Conservation (phyloP, 176 grass and related monocot species). For the Ensete ventricosum region DNA sequence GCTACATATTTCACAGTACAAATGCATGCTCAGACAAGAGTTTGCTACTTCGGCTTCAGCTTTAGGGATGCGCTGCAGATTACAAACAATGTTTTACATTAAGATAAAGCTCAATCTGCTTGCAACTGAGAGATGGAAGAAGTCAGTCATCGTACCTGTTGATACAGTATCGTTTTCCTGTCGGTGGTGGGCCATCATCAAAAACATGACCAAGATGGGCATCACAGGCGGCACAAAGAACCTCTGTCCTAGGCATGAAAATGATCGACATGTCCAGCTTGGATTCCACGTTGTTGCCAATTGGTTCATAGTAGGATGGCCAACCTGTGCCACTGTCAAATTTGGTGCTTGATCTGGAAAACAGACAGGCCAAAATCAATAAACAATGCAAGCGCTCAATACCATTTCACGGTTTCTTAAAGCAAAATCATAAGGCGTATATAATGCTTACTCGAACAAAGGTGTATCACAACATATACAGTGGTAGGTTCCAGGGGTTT, state of each 20-base stretch:
- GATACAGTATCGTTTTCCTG: conserved; percentile 70
- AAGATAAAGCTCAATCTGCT: too few relatives aligned
- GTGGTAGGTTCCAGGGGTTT: conserved; percentile 51
- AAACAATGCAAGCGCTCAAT: not conserved
- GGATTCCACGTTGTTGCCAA: conserved; percentile 55
- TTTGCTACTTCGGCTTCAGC: too few relatives aligned
- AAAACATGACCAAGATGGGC: conserved; percentile 84
- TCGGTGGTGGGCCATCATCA: conserved; percentile 62
- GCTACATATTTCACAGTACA: too few relatives aligned
- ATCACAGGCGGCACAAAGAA: conserved; percentile 51
- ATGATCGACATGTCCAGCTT: conserved; percentile 78
- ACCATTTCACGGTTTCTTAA: not conserved
- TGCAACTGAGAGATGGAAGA: not conserved
- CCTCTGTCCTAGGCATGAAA: conserved; percentile 79
- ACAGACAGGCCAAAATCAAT: conserved; percentile 3
- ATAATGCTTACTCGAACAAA: conserved; percentile 60
- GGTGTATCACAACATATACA: conserved; percentile 74
- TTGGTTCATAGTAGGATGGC: conserved; percentile 72
- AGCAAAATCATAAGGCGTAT: not conserved
- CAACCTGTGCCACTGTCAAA: conserved; percentile 85
- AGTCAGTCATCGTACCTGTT: conserved; percentile 37
- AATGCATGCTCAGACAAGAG: too few relatives aligned
- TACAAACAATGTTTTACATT: too few relatives aligned
- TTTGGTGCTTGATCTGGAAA: conserved; percentile 63
- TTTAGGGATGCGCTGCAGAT: too few relatives aligned